phyloP scores from a whole-genome alignment of 176 grass and related monocot genomes.

The Triticum urartu region DNA sequence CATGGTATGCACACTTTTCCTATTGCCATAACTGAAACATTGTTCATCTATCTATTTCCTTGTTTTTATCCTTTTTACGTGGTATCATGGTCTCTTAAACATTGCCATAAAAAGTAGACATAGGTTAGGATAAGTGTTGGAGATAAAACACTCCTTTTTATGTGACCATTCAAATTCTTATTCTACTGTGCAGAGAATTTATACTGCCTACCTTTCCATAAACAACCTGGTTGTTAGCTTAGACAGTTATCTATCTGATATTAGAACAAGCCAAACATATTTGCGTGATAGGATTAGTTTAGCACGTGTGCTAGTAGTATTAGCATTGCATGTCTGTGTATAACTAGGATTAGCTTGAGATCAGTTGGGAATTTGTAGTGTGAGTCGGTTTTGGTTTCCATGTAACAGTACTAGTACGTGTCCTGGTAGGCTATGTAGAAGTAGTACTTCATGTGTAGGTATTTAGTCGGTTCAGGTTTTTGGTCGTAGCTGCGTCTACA shows the following conservation, averaged over 20 bases:
- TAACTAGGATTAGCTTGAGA: no score
- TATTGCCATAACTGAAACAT: not conserved
- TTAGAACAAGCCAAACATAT: no score
- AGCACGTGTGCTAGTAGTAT: no score
- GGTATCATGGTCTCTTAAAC: not conserved
- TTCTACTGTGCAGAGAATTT: not conserved
- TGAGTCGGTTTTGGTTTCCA: no score
- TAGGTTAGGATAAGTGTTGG: not conserved
- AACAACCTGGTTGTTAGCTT: not conserved
- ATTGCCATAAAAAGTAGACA: not conserved
- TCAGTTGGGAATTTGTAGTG: no score
- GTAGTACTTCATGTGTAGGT: no score
- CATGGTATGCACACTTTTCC: slow-evolving; percentile 52
- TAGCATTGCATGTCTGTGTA: no score
- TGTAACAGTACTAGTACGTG: no score
- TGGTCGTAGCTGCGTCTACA: no score
- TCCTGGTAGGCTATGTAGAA: no score
- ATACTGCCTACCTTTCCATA: not conserved
- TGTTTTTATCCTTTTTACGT: not conserved
- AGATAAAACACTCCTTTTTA: not conserved
- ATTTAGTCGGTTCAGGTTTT: no score
- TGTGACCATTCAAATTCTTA: not conserved
- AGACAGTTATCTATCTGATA: not conserved
- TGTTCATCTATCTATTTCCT: slow-evolving; percentile 1
- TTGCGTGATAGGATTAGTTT: no score